Evolutionary conservation across 345 rosid species (phyloP), one percentile per base, ranked within the genome.

Genomic region (Acer yangbiense): DNA sequence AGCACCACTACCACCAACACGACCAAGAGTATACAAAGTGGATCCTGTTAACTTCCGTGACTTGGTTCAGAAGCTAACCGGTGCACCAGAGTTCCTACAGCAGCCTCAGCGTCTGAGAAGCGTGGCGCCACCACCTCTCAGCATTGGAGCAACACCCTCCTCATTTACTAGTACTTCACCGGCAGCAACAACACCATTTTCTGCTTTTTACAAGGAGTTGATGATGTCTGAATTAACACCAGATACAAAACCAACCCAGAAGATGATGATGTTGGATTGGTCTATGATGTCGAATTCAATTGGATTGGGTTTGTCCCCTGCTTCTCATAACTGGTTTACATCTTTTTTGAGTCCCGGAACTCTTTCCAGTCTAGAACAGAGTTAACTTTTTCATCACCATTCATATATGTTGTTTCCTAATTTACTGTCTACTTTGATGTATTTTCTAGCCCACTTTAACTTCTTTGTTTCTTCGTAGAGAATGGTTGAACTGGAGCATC

Each of bases 31-130:
- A n/a, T 95, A 95, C 92, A 82, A 74, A 78, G 98, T 95, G 8
- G 93, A 93, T 18, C 89, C 97, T 50, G 69, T 84, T 4, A 85
- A 95, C 82, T 95, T 95, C 88, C 80, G 90, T 74, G 94, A 88
- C 58, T 87, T 95, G 85, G 98, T 95, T 71, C 98, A 93, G 84
- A 87, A 84, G 86, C 92, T 95, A 63, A 95, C 99, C 2, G 92
- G 92, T 60, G 84, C 91, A 62, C 76, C 89, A 2, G 83, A 84
- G 17, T 27, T 23, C 20, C 77, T 35, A 0, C 39, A 35, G 39
- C 39, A 41, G 77, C 18, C 79, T 63, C 84, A 70, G 68, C 82
- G 87, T 35, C 83, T 85, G 8, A 87, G 68, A 52, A 79, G 73
- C 39, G 83, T 76, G 25, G 88, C 90, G 0, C 93, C 95, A 8